These are phyloP conservation scores for Penicillium crystallinum DNA, from an alignment of 495 filamentous ascomycete species.

Conservation along the genomic window DNA sequence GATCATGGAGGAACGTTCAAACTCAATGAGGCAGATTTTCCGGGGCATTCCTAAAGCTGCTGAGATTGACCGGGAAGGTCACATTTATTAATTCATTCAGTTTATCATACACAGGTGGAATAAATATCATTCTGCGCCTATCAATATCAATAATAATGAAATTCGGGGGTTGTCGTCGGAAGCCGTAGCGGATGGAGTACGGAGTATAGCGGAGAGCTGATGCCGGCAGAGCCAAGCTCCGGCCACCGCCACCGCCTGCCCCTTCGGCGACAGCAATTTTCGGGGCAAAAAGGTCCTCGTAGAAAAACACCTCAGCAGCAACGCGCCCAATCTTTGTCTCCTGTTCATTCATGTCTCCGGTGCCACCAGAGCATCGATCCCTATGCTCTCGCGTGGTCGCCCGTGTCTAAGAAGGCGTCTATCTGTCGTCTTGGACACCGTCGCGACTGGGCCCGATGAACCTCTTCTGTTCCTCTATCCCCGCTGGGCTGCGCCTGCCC, in stretches of 20 bases:
- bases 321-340: background rate
- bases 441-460: conserved; percentile 34
- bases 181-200: background rate
- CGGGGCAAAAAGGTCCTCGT: conserved; percentile 15
- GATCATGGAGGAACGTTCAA: conserved; percentile 20
- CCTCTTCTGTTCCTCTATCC: conserved; percentile 46
- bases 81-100: conserved; percentile 32
- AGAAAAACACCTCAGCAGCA: conserved; percentile 7
- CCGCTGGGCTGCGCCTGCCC: conserved; percentile 32
- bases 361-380: conserved; percentile 13
- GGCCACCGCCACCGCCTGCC: conserved; percentile 27
- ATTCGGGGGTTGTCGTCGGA: background rate
- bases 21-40: conserved; percentile 35
- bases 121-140: background rate
- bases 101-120: background rate
- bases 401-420: conserved; percentile 39
- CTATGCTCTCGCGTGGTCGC: conserved; percentile 40
- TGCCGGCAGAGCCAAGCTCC: conserved; percentile 11
- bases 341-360: conserved; percentile 15
- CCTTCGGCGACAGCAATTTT: conserved; percentile 22
- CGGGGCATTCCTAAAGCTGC: conserved; percentile 46
- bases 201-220: background rate
- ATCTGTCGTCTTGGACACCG: conserved; percentile 34
- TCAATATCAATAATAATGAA: background rate
- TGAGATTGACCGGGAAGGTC: conserved; percentile 38